phyloP scores from a whole-genome alignment of 2,329 filamentous ascomycete species.

The Alternaria arborescens region DNA sequence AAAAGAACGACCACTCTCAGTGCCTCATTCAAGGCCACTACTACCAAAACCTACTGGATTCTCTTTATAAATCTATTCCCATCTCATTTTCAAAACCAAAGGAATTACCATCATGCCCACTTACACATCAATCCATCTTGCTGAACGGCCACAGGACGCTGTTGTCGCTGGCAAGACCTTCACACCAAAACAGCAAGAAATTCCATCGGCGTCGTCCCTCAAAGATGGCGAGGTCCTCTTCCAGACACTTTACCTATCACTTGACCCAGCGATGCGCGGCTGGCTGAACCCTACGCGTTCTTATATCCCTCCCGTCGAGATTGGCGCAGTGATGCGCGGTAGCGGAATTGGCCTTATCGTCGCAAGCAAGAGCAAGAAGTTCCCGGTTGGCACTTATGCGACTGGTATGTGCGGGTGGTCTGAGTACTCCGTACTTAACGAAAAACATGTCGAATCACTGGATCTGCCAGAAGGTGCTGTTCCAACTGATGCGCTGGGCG shows the following conservation, averaged over 20 bases:
- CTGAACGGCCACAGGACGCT: slow-evolving; percentile 67
- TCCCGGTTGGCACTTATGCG: slow-evolving; percentile 67
- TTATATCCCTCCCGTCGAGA: slow-evolving; percentile 73
- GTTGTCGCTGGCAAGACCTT: slow-evolving; percentile 75
- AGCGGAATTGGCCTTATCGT: slow-evolving; percentile 67
- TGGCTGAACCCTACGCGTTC: slow-evolving; percentile 69
- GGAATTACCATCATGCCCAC: slow-evolving; percentile 43
- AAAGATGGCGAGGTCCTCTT: slow-evolving; percentile 72
- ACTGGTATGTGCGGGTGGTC: slow-evolving; percentile 68
- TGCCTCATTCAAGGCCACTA: background rate
- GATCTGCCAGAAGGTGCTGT: slow-evolving; percentile 57
- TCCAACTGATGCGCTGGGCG: slow-evolving; percentile 63
- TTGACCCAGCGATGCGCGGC: slow-evolving; percentile 80
- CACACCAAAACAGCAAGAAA: slow-evolving; percentile 59
- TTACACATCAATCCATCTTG: slow-evolving; percentile 64
- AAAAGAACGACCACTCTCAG: background rate
- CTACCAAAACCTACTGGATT: background rate
- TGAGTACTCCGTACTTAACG: slow-evolving; percentile 68
- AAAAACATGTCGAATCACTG: slow-evolving; percentile 59
- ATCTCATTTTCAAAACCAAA: background rate
- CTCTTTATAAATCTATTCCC: background rate
- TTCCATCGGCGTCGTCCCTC: slow-evolving; percentile 58
- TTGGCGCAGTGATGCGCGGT: slow-evolving; percentile 75
- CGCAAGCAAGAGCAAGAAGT: slow-evolving; percentile 65
- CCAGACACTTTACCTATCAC: slow-evolving; percentile 68